phyloP scores from a whole-genome alignment of 306 rosid species.

The Prosopis cineraria region DNA sequence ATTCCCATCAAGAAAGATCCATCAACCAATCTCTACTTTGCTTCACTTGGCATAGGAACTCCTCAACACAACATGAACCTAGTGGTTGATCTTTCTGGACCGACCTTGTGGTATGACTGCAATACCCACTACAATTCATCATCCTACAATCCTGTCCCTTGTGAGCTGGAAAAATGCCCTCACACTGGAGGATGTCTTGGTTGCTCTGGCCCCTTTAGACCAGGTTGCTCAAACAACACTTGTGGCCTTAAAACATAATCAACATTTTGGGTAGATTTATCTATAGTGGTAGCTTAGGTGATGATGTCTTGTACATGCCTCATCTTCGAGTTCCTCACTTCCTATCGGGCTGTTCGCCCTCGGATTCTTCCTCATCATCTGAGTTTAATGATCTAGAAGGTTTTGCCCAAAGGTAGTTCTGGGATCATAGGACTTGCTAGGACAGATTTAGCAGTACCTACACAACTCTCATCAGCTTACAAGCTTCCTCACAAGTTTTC shows the following conservation, averaged over 20 bases:
- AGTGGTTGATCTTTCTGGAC: conserved; percentile 45
- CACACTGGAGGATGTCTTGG: conserved; percentile 18
- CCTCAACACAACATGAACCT: conserved; percentile 34
- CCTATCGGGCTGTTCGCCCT: conserved; percentile 7
- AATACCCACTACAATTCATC: conserved; percentile 39
- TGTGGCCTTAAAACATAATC: conserved; percentile 15
- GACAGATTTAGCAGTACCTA: neutral
- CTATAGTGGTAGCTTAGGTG: conserved; percentile 2
- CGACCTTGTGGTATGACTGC: conserved; percentile 40
- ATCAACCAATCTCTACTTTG: conserved; percentile 41
- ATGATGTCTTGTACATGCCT: conserved; percentile 13
- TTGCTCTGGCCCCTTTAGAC: conserved; percentile 40
- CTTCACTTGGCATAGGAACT: conserved; percentile 47
- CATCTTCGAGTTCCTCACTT: neutral
- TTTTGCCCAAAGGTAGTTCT: conserved; percentile 30
- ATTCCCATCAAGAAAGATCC: conserved; percentile 45
- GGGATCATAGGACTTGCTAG: conserved; percentile 32
- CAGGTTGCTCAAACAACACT: conserved; percentile 45
- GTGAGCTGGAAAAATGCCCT: conserved; percentile 36
- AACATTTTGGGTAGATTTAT: neutral
- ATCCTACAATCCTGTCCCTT: conserved; percentile 20
- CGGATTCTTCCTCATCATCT: neutral
- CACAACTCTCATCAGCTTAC: neutral
- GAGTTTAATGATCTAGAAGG: neutral
- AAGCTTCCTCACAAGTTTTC: conserved; percentile 10